Evolutionary conservation across 2,329 filamentous ascomycete species (phyloP), one percentile per base, ranked within the genome.

Genomic region (Epichloe baconii): DNA sequence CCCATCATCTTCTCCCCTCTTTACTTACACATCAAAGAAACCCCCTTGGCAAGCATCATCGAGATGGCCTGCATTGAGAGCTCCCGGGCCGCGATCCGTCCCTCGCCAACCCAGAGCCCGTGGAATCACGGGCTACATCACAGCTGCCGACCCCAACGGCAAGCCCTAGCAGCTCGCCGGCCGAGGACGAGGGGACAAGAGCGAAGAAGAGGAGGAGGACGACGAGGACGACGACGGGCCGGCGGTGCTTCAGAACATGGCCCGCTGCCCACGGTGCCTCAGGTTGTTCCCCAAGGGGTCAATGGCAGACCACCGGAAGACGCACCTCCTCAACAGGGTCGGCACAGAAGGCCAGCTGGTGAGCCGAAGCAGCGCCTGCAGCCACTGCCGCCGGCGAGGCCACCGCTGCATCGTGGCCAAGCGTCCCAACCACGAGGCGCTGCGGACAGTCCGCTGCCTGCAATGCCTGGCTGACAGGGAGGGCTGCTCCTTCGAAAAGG

Each of bases 381-480:
- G 1, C 8, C 34, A 40, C 21, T 52, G 50, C 47, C 11, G 6
- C 35, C 10, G 14, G 1, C 31, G 21, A 15, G 41, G 50, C 11
- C 19, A 21, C 10, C 34, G 19, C 5, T 52, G 50, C 42, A 46
- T 52, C 34, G 50, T 52, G 46, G 50, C 50, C 23, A 48, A 15
- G 36, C 26, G 15, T 4, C 50, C 50, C 8, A 34, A 17, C 36
- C 35, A 40, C 41, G 34, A 26, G 26, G 42, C 3, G 1, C 23
- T 52, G 34, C 26, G 15, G 11, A 52, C 50, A 14, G 14, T 52
- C 36, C 7, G 23, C 8, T 52, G 50, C 17, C 17, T 48, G 17
- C 8, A 31, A 17, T 52, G 46, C 42, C 42, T 52, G 12, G 5
- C 12, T 5, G 14, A 36, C 35, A 23, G 15, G n/a, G 14, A 17